Evolutionary conservation across 108 stramenopile species (phyloP).

Genomic region (Seminavis robusta): DNA sequence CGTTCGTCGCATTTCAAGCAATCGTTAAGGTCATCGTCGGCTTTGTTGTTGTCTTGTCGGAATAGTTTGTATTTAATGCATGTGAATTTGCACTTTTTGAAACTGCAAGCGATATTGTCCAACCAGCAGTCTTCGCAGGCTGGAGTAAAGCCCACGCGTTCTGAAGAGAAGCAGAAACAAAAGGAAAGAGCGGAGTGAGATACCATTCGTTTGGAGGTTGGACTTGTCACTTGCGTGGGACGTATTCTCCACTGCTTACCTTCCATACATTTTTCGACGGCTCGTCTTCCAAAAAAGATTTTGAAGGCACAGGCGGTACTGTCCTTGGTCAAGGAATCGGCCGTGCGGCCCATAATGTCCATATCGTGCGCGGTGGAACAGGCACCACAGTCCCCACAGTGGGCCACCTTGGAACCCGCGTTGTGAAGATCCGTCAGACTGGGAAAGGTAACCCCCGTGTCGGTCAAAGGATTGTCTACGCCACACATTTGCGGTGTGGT

Average conservation of each 20-base stretch:
- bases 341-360: slow-evolving; percentile 18
- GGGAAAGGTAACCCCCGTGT: too few species aligned
- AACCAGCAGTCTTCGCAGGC: slow-evolving; percentile 31
- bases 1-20: slow-evolving; percentile 42
- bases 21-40: slow-evolving; percentile 8
- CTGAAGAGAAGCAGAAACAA: too few species aligned
- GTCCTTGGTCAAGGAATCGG: slow-evolving; percentile 16
- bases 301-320: slow-evolving; percentile 16
- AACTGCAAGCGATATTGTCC: slow-evolving; percentile 25
- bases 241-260: too few species aligned
- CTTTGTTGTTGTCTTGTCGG: not conserved
- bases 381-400: slow-evolving; percentile 31
- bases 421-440: slow-evolving; percentile 3
- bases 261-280: slow-evolving; percentile 16
- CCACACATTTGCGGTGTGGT: too few species aligned
- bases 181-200: too few species aligned
- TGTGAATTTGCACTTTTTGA: slow-evolving; percentile 20
- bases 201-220: too few species aligned
- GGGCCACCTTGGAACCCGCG: not conserved
- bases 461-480: too few species aligned
- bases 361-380: slow-evolving; percentile 33
- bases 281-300: slow-evolving; percentile 7
- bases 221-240: too few species aligned
- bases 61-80: slow-evolving; percentile 22
- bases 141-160: slow-evolving; percentile 17